A percentile compares a stretch with the other conserved stretches of the same genome.
phyloP scores from a whole-genome alignment of 768 basidiomycete species.

The Mycena vitilis region DNA sequence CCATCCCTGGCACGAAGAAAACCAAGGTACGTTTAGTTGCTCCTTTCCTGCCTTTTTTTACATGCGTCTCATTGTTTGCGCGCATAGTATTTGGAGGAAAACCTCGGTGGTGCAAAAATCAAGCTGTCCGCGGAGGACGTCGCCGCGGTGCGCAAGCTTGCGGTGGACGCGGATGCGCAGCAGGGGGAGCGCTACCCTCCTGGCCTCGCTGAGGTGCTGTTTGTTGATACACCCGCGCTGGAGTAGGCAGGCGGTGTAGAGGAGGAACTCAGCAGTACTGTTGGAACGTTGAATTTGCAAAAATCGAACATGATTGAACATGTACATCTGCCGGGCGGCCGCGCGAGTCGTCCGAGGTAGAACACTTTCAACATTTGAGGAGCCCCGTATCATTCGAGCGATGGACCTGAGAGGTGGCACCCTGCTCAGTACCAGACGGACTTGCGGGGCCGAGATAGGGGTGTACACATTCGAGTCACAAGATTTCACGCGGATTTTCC shows the following conservation, averaged over 20 bases:
- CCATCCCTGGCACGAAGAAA: slow-evolving; percentile 33
- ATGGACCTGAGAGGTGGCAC: too few relatives aligned
- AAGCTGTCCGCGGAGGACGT: slow-evolving; percentile 17
- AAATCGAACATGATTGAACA: too few relatives aligned
- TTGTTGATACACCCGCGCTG: slow-evolving; percentile 38
- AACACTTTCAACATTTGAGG: too few relatives aligned
- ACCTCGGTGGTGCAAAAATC: slow-evolving; percentile 35
- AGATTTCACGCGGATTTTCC: too few relatives aligned
- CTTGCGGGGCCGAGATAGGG: too few relatives aligned
- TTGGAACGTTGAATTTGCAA: too few relatives aligned
- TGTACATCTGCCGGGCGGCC: too few relatives aligned
- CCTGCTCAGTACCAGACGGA: too few relatives aligned
- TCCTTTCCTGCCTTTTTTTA: not conserved
- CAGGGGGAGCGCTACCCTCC: slow-evolving; percentile 42
- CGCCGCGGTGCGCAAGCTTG: slow-evolving; percentile 39
- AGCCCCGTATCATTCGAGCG: too few relatives aligned
- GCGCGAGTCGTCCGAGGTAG: too few relatives aligned
- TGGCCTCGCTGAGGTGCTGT: slow-evolving; percentile 15
- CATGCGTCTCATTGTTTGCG: not conserved
- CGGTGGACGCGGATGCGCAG: slow-evolving; percentile 39
- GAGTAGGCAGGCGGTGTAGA: slow-evolving; percentile 4
- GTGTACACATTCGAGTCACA: too few relatives aligned
- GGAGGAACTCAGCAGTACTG: too few relatives aligned
- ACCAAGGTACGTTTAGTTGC: slow-evolving; percentile 18
- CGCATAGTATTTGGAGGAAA: slow-evolving; percentile 47